These are phyloP conservation scores for Alnus rubra DNA, from an alignment of 306 rosid species.

Conservation along the genomic window DNA sequence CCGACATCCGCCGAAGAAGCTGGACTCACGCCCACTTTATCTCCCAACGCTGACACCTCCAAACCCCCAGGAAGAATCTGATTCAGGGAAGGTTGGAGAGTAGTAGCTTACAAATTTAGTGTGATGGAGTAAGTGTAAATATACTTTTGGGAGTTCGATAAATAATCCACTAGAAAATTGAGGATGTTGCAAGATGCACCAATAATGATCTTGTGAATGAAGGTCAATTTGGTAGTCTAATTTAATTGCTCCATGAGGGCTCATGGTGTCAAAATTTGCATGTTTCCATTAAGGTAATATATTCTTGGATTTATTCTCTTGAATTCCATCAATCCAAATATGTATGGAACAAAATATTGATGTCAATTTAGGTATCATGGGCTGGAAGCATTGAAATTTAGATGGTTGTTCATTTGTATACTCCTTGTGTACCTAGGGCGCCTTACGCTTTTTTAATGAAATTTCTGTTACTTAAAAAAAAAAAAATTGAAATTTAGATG, in stretches of 20 bases:
- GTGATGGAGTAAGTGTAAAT: not conserved
- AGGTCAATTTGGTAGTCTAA: not conserved
- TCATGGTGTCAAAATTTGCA: not conserved
- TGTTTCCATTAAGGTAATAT: not conserved
- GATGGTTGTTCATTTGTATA: not conserved
- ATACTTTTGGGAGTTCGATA: not conserved
- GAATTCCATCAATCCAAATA: not conserved
- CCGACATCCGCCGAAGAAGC: too few relatives aligned
- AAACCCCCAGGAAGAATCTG: too few relatives aligned
- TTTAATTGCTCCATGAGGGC: not conserved
- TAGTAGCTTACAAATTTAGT: not conserved
- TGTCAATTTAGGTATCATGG: not conserved
- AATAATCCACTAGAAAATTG: not conserved
- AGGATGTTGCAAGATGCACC: not conserved
- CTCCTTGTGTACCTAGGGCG: too few relatives aligned
- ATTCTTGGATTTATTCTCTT: not conserved
- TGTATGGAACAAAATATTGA: not conserved
- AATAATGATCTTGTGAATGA: not conserved
- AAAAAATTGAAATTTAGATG: not conserved
- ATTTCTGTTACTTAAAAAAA: too few relatives aligned
- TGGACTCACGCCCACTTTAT: too few relatives aligned
- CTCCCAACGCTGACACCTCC: too few relatives aligned
- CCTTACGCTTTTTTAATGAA: too few relatives aligned
- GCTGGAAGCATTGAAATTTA: not conserved
- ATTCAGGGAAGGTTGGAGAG: not conserved